Evolutionary conservation across 2,329 filamentous ascomycete species (phyloP).

Genomic region (Ophiosphaerella herpotricha): DNA sequence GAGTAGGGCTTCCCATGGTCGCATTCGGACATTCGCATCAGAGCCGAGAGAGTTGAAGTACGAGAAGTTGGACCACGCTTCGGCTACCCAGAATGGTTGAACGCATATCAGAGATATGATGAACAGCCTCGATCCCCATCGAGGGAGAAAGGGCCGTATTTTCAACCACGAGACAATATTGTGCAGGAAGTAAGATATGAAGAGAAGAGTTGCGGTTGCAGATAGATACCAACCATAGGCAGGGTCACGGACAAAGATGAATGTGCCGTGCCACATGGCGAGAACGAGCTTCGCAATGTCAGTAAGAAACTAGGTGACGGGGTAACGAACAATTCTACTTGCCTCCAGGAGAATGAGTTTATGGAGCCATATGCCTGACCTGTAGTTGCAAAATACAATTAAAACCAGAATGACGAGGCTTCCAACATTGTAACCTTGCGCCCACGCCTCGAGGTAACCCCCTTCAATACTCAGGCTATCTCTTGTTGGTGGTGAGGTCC

Average conservation of each 20-base stretch:
- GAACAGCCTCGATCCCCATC: slow-evolving; percentile 41
- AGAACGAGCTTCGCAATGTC: slow-evolving; percentile 33
- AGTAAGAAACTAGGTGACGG: slow-evolving; percentile 1
- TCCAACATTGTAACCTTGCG: slow-evolving; percentile 44
- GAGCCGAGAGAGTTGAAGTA: slow-evolving; percentile 43
- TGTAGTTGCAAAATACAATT: slow-evolving; percentile 45
- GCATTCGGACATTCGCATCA: slow-evolving; percentile 31
- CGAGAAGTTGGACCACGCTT: slow-evolving; percentile 43
- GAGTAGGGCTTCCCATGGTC: slow-evolving; percentile 39
- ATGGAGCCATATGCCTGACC: slow-evolving; percentile 38
- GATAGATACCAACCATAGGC: slow-evolving; percentile 43
- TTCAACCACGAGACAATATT: slow-evolving; percentile 44
- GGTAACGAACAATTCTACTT: background rate
- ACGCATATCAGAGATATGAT: slow-evolving; percentile 37
- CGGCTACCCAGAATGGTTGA: slow-evolving; percentile 42
- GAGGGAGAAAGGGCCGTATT: slow-evolving; percentile 40
- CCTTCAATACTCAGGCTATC: slow-evolving; percentile 32
- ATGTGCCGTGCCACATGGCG: slow-evolving; percentile 44
- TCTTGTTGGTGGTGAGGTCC: slow-evolving; percentile 34
- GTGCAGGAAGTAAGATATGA: slow-evolving; percentile 44
- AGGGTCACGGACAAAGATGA: slow-evolving; percentile 40
- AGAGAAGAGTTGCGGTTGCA: slow-evolving; percentile 39
- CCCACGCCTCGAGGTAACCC: slow-evolving; percentile 42
- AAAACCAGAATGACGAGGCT: slow-evolving; percentile 40
- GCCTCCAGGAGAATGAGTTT: slow-evolving; percentile 44